These are phyloP conservation scores for Sabuloglossum arenarium DNA, from an alignment of 495 filamentous ascomycete genomes.

Conservation along the genomic window DNA sequence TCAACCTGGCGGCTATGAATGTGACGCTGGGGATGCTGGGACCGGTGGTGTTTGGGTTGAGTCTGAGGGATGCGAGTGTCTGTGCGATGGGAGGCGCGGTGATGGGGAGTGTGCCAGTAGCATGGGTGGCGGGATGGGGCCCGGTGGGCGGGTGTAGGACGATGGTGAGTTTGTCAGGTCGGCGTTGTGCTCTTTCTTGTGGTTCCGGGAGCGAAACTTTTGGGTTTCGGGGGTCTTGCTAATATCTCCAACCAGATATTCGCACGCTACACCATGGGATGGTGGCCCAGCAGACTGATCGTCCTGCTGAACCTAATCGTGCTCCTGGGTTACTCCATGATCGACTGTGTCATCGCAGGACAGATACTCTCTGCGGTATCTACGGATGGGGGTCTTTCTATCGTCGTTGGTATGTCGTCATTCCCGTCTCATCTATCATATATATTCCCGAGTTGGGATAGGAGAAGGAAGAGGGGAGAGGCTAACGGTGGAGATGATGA, in stretches of 20 bases:
- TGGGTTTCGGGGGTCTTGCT: not conserved
- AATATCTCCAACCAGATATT: conserved; percentile 27
- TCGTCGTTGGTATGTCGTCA: conserved; percentile 40
- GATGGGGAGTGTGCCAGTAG: conserved; percentile 35
- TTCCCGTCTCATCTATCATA: no score
- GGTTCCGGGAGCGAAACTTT: conserved; percentile 1
- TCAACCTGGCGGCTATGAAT: conserved; percentile 61
- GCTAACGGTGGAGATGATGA: no score
- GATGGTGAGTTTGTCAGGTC: conserved; percentile 25
- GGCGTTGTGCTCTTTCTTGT: no score
- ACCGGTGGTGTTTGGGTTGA: conserved; percentile 43
- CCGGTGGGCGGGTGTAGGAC: conserved; percentile 50
- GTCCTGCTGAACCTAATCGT: conserved; percentile 51
- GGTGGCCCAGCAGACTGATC: conserved; percentile 58
- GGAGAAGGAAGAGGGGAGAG: no score
- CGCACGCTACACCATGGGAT: conserved; percentile 54
- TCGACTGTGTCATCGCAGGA: conserved; percentile 50
- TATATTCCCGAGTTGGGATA: no score
- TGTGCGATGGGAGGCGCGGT: conserved; percentile 43
- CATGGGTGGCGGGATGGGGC: conserved; percentile 56
- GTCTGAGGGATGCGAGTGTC: conserved; percentile 42
- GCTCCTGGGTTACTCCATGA: conserved; percentile 48
- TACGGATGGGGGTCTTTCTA: conserved; percentile 33
- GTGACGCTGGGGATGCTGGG: conserved; percentile 56
- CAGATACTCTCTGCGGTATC: conserved; percentile 59